Conservation (phyloP, 192 early-diverging fungal genomes). For the Dissophora ornata region DNA sequence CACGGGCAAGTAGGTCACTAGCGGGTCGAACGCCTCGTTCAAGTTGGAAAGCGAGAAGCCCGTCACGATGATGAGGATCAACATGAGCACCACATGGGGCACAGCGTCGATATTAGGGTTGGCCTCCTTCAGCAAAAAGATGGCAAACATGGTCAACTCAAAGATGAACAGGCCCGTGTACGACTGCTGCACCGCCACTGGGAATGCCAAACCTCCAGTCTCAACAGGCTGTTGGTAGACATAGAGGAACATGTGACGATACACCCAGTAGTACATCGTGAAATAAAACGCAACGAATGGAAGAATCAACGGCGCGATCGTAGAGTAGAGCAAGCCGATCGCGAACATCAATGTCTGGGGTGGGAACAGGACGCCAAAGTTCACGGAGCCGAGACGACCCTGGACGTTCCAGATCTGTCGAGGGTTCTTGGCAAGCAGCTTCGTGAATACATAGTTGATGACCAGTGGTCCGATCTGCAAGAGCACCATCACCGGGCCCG, state of each 20-base stretch:
- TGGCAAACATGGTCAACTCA: slow-evolving; percentile 75
- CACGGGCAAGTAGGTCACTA: slow-evolving; percentile 40
- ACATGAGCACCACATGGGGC: slow-evolving; percentile 31
- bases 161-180: slow-evolving; percentile 77
- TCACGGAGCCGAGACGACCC: slow-evolving; percentile 36
- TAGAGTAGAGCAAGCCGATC: slow-evolving; percentile 81
- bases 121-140: slow-evolving; percentile 74
- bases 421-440: slow-evolving; percentile 75
- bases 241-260: slow-evolving; percentile 85
- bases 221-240: slow-evolving; percentile 70
- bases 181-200: slow-evolving; percentile 67
- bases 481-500: slow-evolving; percentile 72
- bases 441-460: slow-evolving; percentile 64
- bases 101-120: slow-evolving; percentile 54
- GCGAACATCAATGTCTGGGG: slow-evolving; percentile 73
- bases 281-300: slow-evolving; percentile 82
- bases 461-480: slow-evolving; percentile 77
- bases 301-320: slow-evolving; percentile 81
- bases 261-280: slow-evolving; percentile 76
- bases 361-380: slow-evolving; percentile 66
- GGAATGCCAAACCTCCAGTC: slow-evolving; percentile 74
- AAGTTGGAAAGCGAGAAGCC: slow-evolving; percentile 11
- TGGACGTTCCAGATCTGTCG: slow-evolving; percentile 67
- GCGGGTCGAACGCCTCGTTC: slow-evolving; percentile 40
- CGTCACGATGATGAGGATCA: slow-evolving; percentile 14